Percentiles rank a stretch among this genome's conserved stretches.
Conservation (phyloP, 352 stramenopile species). For the Globisporangium echinulatum region DNA sequence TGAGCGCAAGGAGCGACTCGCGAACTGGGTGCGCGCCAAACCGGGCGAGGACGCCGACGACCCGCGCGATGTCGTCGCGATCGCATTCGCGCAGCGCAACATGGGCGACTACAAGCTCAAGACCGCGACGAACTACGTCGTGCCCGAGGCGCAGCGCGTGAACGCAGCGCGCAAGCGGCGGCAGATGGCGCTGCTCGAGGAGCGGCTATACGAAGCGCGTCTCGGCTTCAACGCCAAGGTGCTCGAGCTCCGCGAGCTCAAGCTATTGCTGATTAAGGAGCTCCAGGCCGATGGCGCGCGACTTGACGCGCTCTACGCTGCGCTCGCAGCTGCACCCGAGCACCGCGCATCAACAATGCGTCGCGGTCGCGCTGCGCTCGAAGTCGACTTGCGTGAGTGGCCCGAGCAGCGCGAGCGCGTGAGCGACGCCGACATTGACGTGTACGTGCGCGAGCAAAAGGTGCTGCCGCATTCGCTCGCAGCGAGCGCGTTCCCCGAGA, state of each 20-base stretch:
- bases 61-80: conserved; percentile 84
- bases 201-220: conserved; percentile 71
- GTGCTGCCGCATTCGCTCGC: conserved; percentile 29
- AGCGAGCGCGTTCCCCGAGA: conserved; percentile 3
- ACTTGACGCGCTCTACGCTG: conserved; percentile 36
- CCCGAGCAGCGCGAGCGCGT: conserved; percentile 85
- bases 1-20: conserved; percentile 59
- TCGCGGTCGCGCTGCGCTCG: conserved; percentile 7
- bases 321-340: conserved; percentile 21
- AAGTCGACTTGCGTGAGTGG: conserved; percentile 78
- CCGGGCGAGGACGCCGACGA: conserved; percentile 89
- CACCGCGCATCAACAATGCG: not conserved
- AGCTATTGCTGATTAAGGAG: conserved; percentile 72
- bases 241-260: conserved; percentile 85
- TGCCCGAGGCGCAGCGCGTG: conserved; percentile 84
- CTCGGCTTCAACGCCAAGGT: conserved; percentile 89
- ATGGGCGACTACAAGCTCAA: conserved; percentile 93
- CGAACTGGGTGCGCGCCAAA: conserved; percentile 60
- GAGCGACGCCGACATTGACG: conserved; percentile 68
- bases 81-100: conserved; percentile 81
- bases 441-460: conserved; percentile 54
- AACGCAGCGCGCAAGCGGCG: conserved; percentile 86
- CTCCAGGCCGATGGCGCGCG: conserved; percentile 52
- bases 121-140: conserved; percentile 77
- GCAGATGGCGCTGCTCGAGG: conserved; percentile 84